Conservation (phyloP, 768 basidiomycete genomes). For the Pleurotus platypus region DNA sequence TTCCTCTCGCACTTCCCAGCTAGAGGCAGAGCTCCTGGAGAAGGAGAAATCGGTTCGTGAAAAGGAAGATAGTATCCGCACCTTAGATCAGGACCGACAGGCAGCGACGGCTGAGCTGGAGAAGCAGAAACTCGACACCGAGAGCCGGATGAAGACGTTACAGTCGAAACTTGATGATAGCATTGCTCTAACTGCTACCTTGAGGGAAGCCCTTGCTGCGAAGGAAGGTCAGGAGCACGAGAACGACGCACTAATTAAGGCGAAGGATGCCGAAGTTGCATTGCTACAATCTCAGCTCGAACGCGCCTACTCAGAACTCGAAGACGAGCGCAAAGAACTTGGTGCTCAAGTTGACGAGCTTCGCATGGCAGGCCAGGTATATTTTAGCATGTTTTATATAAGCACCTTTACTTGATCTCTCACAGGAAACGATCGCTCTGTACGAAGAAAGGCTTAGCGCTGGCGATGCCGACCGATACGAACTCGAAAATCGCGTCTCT, state of each 20-base stretch:
- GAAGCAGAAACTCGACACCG: constrained; percentile 41
- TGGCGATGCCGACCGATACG: constrained; percentile 70
- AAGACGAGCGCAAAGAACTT: constrained; percentile 65
- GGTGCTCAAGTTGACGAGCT: constrained; percentile 78
- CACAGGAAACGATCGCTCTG: constrained; percentile 87
- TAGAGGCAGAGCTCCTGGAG: neutral
- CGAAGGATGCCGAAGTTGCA: constrained; percentile 60
- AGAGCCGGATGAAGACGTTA: constrained; percentile 29
- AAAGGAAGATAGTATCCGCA: neutral
- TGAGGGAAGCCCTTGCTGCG: constrained; percentile 51
- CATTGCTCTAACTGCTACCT: constrained; percentile 37
- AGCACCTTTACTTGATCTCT: neutral
- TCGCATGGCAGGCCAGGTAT: constrained; percentile 82
- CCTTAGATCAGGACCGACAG: constrained; percentile 41
- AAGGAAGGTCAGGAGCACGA: constrained; percentile 50
- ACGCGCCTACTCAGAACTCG: constrained; percentile 25
- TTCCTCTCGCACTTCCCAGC: neutral
- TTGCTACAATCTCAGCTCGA: constrained; percentile 40
- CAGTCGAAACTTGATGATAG: constrained; percentile 32
- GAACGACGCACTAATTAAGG: constrained; percentile 43
- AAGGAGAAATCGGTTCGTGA: neutral
- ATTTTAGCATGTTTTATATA: constrained; percentile 12
- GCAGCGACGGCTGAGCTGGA: constrained; percentile 40
- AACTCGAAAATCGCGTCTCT: constrained; percentile 65
- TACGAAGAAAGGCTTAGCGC: constrained; percentile 86